Conservation (phyloP, 2,329 filamentous ascomycete genomes). For the Ustilaginoidea virens region DNA sequence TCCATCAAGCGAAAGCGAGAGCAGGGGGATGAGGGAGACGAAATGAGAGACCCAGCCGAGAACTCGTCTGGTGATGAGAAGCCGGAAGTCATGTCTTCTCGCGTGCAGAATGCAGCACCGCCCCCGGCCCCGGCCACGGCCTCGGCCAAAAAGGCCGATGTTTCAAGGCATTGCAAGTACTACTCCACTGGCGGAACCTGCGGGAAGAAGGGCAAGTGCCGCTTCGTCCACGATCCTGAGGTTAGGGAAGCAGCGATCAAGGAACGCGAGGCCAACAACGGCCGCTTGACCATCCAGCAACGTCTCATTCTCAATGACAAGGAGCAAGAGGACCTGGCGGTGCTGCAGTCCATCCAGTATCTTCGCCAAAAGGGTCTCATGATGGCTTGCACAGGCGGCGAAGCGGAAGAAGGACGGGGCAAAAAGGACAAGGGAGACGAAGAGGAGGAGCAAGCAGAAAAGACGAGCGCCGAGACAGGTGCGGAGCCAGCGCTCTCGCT, state of each 20-base stretch:
- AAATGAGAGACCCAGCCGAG: slow-evolving; percentile 40
- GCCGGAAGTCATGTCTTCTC: slow-evolving; percentile 42
- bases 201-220: slow-evolving; percentile 62
- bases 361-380: slow-evolving; percentile 44
- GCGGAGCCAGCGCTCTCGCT: slow-evolving; percentile 6
- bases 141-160: slow-evolving; percentile 40
- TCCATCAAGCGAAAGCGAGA: slow-evolving; percentile 55
- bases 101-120: slow-evolving; percentile 16
- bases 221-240: slow-evolving; percentile 51
- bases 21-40: slow-evolving; percentile 50
- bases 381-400: slow-evolving; percentile 17
- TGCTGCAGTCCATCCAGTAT: slow-evolving; percentile 51
- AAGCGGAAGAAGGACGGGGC: slow-evolving; percentile 8
- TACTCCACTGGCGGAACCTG: slow-evolving; percentile 53
- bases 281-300: slow-evolving; percentile 50
- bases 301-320: slow-evolving; percentile 52
- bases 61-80: slow-evolving; percentile 40
- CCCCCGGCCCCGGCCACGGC: slow-evolving; percentile 32
- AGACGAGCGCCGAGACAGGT: slow-evolving; percentile 1
- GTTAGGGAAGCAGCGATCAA: slow-evolving; percentile 47
- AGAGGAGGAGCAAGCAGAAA: not conserved
- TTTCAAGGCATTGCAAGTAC: slow-evolving; percentile 54
- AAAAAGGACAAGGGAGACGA: slow-evolving; percentile 4
- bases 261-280: slow-evolving; percentile 49
- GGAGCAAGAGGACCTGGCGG: slow-evolving; percentile 50